Conservation (phyloP, 2,329 filamentous ascomycete genomes). For the Ascochyta clinopodiicola region DNA sequence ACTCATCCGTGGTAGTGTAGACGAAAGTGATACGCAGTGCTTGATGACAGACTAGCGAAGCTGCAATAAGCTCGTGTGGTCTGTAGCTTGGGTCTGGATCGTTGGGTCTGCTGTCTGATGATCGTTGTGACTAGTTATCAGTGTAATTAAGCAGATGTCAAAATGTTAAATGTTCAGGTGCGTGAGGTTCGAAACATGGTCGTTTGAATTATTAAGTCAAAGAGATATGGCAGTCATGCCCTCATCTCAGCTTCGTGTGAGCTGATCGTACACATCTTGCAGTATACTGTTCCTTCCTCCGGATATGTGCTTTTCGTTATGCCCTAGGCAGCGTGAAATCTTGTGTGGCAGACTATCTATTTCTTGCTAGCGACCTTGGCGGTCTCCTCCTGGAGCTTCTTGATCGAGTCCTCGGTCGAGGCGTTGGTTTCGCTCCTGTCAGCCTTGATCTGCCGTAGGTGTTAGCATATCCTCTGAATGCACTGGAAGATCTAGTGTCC, state of each 20-base stretch:
- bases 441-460: constrained; percentile 47
- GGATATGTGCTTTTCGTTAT: background rate
- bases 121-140: background rate
- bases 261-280: background rate
- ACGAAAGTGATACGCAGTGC: no score
- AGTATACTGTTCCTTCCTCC: background rate
- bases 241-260: background rate
- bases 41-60: no score
- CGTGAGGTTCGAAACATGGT: background rate
- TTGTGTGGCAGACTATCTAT: background rate
- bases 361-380: constrained; percentile 43
- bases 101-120: background rate
- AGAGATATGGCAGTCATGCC: background rate
- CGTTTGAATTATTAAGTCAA: constrained; percentile 2
- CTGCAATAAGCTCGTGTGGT: background rate
- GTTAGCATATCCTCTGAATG: constrained; percentile 6
- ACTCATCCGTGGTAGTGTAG: no score
- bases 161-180: background rate
- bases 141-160: background rate
- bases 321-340: no score
- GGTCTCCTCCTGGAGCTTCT: constrained; percentile 56
- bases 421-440: constrained; percentile 52
- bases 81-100: background rate
- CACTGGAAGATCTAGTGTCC: no score
- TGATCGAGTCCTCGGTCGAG: constrained; percentile 49